A percentile compares a stretch with the other conserved stretches of the same genome.
Evolutionary conservation across 768 basidiomycete species (phyloP).

Genomic region (Collybiopsis confluens): DNA sequence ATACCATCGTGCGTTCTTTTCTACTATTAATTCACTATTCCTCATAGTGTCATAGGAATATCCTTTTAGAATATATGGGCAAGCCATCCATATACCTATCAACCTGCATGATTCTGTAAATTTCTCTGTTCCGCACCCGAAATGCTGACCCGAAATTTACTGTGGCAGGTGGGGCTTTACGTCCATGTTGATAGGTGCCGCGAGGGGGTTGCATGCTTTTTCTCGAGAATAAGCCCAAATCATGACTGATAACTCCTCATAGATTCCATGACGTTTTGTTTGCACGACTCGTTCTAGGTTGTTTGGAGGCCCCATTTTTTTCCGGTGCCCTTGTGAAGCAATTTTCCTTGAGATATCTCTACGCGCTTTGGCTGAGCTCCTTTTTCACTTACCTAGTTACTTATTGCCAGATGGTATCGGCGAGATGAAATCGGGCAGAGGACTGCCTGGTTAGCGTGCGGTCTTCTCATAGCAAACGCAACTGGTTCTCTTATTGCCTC

Average conservation of each 20-base stretch:
- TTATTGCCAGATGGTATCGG: conserved; percentile 68
- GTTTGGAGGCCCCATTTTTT: conserved; percentile 52
- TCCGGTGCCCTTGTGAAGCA: conserved; percentile 49
- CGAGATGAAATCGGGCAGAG: conserved; percentile 65
- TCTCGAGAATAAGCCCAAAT: background rate
- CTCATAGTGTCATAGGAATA: conserved; percentile 47
- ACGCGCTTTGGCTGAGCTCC: background rate
- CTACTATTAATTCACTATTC: background rate
- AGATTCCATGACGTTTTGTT: conserved; percentile 64
- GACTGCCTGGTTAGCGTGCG: conserved; percentile 65
- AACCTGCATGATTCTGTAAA: conserved; percentile 57
- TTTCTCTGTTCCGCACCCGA: conserved; percentile 36
- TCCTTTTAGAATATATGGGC: conserved; percentile 45
- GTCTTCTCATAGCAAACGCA: conserved; percentile 75
- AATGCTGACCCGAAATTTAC: conserved; percentile 1
- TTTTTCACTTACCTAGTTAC: conserved; percentile 32
- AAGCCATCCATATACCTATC: conserved; percentile 68
- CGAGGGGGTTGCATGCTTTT: background rate
- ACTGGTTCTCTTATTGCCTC: conserved; percentile 79
- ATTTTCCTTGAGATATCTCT: conserved; percentile 9
- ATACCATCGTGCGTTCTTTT: conserved; percentile 59
- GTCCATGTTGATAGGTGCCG: background rate
- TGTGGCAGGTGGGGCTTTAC: background rate
- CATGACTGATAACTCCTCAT: conserved; percentile 14
- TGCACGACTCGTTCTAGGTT: conserved; percentile 62